Evolutionary conservation across 495 filamentous ascomycete genomes (phyloP).

Genomic region (Talaromyces ruber): DNA sequence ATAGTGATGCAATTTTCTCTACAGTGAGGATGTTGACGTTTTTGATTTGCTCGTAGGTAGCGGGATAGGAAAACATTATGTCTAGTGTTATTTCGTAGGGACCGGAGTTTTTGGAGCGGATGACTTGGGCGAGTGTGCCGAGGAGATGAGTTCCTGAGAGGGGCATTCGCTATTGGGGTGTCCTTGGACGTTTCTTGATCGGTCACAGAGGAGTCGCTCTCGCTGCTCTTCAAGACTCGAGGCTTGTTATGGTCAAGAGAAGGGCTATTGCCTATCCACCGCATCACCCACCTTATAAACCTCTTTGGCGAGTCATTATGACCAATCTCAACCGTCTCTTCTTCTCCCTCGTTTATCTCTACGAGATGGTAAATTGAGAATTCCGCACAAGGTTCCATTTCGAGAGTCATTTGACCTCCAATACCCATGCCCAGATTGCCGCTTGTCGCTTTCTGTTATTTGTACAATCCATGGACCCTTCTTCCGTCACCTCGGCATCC

Average conservation of each 20-base stretch:
- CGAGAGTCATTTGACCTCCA: background rate
- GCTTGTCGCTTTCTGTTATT: background rate
- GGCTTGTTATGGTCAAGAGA: too few species aligned
- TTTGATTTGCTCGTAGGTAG: background rate
- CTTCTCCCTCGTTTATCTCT: background rate
- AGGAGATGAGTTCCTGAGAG: background rate
- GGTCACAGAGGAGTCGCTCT: too few species aligned
- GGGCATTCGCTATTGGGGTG: background rate
- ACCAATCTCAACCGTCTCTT: background rate
- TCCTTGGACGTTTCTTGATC: background rate
- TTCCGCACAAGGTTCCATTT: background rate
- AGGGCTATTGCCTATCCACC: background rate
- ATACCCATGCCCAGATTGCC: background rate
- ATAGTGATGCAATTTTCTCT: background rate
- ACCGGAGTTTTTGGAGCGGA: background rate
- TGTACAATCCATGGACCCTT: too few species aligned
- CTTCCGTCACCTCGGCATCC: too few species aligned
- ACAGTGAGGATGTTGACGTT: background rate
- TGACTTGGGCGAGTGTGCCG: background rate
- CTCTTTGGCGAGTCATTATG: background rate
- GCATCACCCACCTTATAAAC: background rate
- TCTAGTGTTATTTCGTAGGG: background rate
- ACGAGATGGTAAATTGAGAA: background rate
- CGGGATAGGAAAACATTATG: background rate
- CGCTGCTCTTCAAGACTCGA: too few species aligned